Evolutionary conservation across 2,329 filamentous ascomycete species (phyloP), one percentile per base, ranked within the genome.

Genomic region (Rutstroemia sp.): DNA sequence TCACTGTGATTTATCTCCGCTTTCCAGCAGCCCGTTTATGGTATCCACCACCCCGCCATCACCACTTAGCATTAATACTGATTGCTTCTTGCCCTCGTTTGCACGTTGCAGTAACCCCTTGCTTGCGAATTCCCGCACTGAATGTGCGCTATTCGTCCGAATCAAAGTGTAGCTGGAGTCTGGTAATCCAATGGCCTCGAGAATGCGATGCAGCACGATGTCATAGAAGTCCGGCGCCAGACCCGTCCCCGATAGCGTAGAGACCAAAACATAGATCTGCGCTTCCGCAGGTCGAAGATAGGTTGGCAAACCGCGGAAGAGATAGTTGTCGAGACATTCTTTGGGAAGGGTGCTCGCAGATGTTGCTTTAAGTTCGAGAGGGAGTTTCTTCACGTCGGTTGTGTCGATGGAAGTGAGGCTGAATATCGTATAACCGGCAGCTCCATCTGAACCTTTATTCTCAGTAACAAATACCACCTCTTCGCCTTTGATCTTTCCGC

Each of bases 1-100:
- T 6, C 64, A 69, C 68, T 56, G 62, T 48, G 63, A 60, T 27
- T 46, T 52, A 6, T 58, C 45, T 12, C 49, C 59, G 27, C 48
- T 60, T 47, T 65, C 63, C 9, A 75, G 65, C 0, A 87, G 76
- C 2, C 80, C 81, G 67, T 96, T 95, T 58, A 96, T 76, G 1
- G 94, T 75, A 64, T 97, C 92, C 17, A 91, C 80, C 2, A 95
- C 71, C 5, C 91, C 92, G 14, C 92, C 92, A 69, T 97, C 92
- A 6, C 92, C 92, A 49, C 88, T 92, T 5, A 96, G 77, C 12
- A 97, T 78, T 30, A 96, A 72, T 25, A 96, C 77, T 0, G 84
- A 84, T 66, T 85, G 81, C 12, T 68, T 63, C 5, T 72, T 61
- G 1, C 75, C 75, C 51, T 71, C 54, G 56, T 75, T 76, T 14